A percentile compares a stretch with the other conserved stretches of the same genome.
Evolutionary conservation across 192 early-diverging fungal species (phyloP).

Genomic region (Rhizophagus clarus): DNA sequence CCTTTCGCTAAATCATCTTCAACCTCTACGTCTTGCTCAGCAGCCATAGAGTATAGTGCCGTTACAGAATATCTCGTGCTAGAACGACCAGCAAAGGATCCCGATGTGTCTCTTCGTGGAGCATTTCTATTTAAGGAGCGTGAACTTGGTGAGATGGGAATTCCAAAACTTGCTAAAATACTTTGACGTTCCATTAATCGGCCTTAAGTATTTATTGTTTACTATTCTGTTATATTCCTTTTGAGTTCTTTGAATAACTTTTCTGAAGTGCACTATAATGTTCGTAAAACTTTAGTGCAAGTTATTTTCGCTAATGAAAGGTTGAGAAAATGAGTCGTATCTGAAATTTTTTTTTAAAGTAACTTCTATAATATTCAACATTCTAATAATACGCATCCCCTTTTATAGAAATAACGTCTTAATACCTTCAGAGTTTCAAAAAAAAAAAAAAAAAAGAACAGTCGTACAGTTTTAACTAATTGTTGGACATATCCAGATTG

Average conservation of each 20-base stretch:
- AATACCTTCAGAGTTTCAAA: background rate
- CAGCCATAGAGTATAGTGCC: constrained; percentile 78
- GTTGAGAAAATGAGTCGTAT: background rate
- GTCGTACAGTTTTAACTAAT: background rate
- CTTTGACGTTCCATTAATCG: constrained; percentile 10
- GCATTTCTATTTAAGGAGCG: background rate
- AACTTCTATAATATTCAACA: background rate
- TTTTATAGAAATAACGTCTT: background rate
- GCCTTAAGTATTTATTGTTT: background rate
- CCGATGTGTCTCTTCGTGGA: constrained; percentile 5
- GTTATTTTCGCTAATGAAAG: background rate
- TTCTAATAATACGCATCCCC: background rate
- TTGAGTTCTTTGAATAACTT: background rate
- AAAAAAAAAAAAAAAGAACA: background rate
- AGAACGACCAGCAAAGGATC: constrained; percentile 51
- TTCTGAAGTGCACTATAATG: background rate
- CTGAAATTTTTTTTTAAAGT: background rate
- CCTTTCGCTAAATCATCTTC: constrained; percentile 91
- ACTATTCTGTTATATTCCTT: no score
- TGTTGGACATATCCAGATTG: background rate
- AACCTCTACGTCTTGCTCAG: constrained; percentile 91
- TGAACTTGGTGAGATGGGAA: constrained; percentile 5
- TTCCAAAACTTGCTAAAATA: constrained; percentile 31
- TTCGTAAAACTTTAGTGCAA: background rate
- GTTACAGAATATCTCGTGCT: constrained; percentile 73